Evolutionary conservation across 2,329 filamentous ascomycete species (phyloP).

Genomic region (Penicillium sp.): DNA sequence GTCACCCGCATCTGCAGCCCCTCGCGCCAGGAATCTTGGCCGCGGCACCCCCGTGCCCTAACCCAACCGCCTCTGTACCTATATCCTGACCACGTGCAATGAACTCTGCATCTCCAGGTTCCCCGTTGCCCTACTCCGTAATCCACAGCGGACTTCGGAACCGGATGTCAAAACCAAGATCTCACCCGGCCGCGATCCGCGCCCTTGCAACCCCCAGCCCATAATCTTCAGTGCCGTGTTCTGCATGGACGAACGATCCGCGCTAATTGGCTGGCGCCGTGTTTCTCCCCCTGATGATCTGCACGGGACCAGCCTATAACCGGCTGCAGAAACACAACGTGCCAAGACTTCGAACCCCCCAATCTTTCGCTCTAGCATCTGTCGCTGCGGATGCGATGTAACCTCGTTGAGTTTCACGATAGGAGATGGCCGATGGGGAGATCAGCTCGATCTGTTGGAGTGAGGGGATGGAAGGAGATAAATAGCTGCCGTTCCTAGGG

Average conservation of each 20-base stretch:
- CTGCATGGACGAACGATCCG: neutral
- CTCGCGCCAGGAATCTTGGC: neutral
- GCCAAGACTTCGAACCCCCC: conserved; percentile 1
- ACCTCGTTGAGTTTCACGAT: conserved; percentile 4
- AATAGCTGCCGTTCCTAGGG: neutral
- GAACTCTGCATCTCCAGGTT: neutral
- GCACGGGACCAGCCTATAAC: conserved; percentile 3
- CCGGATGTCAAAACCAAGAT: neutral
- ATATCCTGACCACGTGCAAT: neutral
- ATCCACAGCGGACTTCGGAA: neutral
- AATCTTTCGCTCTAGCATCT: neutral
- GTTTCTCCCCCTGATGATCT: neutral
- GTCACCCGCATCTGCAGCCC: neutral
- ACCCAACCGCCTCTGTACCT: neutral
- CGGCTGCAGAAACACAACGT: neutral
- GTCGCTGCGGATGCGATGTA: conserved; percentile 2
- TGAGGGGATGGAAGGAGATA: neutral
- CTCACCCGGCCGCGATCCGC: neutral
- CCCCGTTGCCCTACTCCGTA: neutral
- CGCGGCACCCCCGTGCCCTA: neutral
- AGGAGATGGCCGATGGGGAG: neutral
- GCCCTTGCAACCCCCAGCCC: too few species aligned
- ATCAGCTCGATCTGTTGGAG: neutral
- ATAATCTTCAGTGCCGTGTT: neutral
- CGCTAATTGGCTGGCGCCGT: neutral